Evolutionary conservation across 1,139 yeast genomes (phyloP).

Genomic region (Kodamaea sp.): DNA sequence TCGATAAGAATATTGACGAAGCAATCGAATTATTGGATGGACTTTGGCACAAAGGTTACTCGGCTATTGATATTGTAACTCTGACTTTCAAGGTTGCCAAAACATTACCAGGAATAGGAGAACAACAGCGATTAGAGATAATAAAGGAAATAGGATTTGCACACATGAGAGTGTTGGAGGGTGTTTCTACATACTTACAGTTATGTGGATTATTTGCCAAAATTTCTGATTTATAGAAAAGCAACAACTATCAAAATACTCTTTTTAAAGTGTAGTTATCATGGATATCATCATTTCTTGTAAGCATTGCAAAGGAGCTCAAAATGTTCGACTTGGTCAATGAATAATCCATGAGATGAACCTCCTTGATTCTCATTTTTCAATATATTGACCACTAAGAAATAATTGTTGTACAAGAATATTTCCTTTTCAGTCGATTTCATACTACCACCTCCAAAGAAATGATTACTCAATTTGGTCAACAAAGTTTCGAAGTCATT

Average conservation of each 20-base stretch:
- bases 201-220: conserved; percentile 79
- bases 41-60: conserved; percentile 88
- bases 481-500: conserved; percentile 76
- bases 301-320: conserved; percentile 60
- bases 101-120: conserved; percentile 63
- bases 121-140: conserved; percentile 65
- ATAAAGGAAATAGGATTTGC: conserved; percentile 84
- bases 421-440: conserved; percentile 55
- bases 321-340: conserved; percentile 60
- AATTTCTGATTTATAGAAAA: conserved; percentile 30
- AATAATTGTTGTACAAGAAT: conserved; percentile 76
- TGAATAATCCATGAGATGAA: conserved; percentile 43
- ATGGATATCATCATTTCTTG: conserved; percentile 14
- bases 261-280: background rate
- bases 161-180: conserved; percentile 91
- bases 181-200: conserved; percentile 84
- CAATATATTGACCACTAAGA: conserved; percentile 48
- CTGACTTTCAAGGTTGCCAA: conserved; percentile 88
- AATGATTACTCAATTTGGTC: conserved; percentile 57
- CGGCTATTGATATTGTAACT: conserved; percentile 89
- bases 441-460: conserved; percentile 33
- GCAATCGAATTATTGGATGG: conserved; percentile 64
- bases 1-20: conserved; percentile 55
- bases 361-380: conserved; percentile 43
- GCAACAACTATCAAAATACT: background rate